phyloP scores from a whole-genome alignment of 371 early-diverging fungal species.

The Rhizopus sp. region DNA sequence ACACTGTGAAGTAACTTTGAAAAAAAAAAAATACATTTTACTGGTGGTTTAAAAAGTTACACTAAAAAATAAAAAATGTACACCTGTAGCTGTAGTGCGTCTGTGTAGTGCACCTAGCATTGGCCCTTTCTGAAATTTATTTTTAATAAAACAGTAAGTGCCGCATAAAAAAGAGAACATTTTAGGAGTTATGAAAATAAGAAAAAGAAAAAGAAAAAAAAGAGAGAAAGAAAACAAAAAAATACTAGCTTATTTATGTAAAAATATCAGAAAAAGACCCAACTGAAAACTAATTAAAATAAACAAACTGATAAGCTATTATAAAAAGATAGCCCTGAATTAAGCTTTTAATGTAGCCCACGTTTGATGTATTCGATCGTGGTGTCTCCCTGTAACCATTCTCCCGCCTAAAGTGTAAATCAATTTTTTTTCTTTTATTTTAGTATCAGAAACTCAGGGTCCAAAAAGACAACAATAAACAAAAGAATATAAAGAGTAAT shows the following conservation, averaged over 20 bases:
- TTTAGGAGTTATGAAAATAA: too few species aligned
- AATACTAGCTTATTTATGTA: not conserved
- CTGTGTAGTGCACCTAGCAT: too few species aligned
- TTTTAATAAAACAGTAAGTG: too few species aligned
- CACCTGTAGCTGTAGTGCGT: too few species aligned
- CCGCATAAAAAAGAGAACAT: too few species aligned
- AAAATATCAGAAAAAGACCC: conserved; percentile 5
- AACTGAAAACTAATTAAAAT: not conserved
- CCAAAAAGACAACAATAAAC: not conserved
- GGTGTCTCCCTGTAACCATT: not conserved
- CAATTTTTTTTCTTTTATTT: not conserved
- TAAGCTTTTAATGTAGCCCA: not conserved
- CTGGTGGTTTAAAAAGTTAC: too few species aligned
- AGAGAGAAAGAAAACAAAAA: not conserved
- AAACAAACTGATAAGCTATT: not conserved
- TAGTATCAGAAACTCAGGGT: not conserved
- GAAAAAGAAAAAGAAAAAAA: too few species aligned
- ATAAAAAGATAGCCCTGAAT: not conserved
- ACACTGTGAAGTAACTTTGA: too few species aligned
- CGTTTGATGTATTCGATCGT: not conserved
- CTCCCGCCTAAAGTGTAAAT: not conserved
- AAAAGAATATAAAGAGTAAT: not conserved
- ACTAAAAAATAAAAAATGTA: too few species aligned
- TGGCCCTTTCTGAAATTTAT: too few species aligned
- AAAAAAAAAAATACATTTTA: too few species aligned